These are phyloP conservation scores for Rhodotorula diobovata DNA, from an alignment of 768 basidiomycete species.

Conservation along the genomic window DNA sequence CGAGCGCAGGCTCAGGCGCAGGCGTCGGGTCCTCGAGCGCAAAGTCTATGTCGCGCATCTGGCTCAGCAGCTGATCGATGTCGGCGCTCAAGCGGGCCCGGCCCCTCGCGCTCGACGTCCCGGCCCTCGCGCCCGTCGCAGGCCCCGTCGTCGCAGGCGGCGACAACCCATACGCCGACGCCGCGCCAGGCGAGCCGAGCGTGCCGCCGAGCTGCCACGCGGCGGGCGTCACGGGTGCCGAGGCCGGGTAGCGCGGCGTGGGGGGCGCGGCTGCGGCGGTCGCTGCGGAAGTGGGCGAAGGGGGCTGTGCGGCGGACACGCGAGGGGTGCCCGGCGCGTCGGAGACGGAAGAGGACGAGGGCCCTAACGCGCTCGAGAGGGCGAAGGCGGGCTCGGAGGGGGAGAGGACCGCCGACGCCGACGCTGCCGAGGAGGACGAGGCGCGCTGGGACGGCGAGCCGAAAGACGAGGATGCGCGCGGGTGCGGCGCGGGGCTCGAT, in stretches of 20 bases:
- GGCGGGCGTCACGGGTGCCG: constrained; percentile 33
- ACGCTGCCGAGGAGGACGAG: no score
- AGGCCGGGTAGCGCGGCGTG: constrained; percentile 12
- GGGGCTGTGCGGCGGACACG: background rate
- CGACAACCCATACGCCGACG: no score
- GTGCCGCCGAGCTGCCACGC: constrained; percentile 8
- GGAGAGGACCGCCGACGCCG: no score
- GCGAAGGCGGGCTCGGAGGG: no score
- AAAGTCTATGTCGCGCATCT: constrained; percentile 37
- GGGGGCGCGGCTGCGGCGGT: background rate
- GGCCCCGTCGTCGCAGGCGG: no score
- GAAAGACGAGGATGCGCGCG: no score
- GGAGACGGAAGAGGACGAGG: background rate
- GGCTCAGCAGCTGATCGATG: constrained; percentile 30
- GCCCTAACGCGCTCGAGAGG: background rate
- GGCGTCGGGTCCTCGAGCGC: background rate
- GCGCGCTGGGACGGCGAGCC: no score
- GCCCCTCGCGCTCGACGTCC: background rate
- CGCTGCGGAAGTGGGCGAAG: background rate
- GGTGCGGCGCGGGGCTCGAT: no score
- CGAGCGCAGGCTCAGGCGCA: background rate
- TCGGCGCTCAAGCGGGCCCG: constrained; percentile 22
- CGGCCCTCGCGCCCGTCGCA: no score
- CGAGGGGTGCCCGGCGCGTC: background rate
- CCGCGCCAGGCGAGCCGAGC: background rate